phyloP scores from a whole-genome alignment of 169 alveolate species.

The Babesia sp. region DNA sequence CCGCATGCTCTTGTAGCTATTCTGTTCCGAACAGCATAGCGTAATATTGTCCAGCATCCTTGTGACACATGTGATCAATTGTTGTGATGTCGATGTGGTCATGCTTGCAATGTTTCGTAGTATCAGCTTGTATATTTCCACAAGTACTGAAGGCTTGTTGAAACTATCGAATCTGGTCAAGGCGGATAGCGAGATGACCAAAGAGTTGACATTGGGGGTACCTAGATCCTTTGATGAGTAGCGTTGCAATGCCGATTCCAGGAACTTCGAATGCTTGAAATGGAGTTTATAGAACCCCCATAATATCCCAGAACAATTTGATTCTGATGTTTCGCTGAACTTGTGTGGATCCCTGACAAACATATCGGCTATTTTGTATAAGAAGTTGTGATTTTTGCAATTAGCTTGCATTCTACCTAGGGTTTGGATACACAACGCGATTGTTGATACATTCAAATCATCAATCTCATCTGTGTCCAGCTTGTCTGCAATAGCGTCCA shows the following conservation, averaged over 20 bases:
- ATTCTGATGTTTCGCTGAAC: slow-evolving; percentile 15
- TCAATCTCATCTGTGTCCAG: slow-evolving; percentile 20
- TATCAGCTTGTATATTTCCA: slow-evolving; percentile 38
- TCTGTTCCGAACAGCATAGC: slow-evolving; percentile 10
- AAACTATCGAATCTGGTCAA: slow-evolving; percentile 38
- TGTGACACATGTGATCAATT: slow-evolving; percentile 37
- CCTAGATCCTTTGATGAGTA: slow-evolving; percentile 34
- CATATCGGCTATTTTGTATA: slow-evolving; percentile 32
- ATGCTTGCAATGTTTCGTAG: slow-evolving; percentile 23
- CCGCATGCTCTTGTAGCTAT: neutral
- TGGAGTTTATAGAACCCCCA: slow-evolving; percentile 61
- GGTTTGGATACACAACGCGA: slow-evolving; percentile 45
- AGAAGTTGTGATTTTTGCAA: neutral
- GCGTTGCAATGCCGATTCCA: slow-evolving; percentile 31
- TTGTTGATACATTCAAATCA: slow-evolving; percentile 21
- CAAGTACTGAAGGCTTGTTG: slow-evolving; percentile 27
- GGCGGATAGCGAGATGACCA: slow-evolving; percentile 52
- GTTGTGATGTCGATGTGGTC: slow-evolving; percentile 53
- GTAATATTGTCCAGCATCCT: slow-evolving; percentile 41
- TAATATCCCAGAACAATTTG: slow-evolving; percentile 45
- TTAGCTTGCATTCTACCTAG: slow-evolving; percentile 57
- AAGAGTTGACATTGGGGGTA: slow-evolving; percentile 49
- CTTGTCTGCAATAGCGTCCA: slow-evolving; percentile 43
- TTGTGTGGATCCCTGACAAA: slow-evolving; percentile 10
- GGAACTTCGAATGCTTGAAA: slow-evolving; percentile 41